Evolutionary conservation across 768 basidiomycete genomes (phyloP).

Genomic region (Chalciporus sphaerocephalus): DNA sequence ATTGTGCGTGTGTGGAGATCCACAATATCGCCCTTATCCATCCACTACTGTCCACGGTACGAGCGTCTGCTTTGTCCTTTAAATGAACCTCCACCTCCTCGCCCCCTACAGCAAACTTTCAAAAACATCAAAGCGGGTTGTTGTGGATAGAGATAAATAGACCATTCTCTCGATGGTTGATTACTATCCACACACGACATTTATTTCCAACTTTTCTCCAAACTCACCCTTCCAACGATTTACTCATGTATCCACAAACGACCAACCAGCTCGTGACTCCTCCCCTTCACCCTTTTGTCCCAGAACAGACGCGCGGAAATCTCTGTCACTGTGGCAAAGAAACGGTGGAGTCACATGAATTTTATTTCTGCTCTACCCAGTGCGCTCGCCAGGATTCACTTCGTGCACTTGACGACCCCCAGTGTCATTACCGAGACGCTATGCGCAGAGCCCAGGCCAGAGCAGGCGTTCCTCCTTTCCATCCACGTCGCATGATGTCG

Average conservation of each 20-base stretch:
- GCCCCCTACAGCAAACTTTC: slow-evolving; percentile 5
- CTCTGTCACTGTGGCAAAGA: slow-evolving; percentile 25
- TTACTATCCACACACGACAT: not conserved
- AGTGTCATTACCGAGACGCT: slow-evolving; percentile 26
- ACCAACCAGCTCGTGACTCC: slow-evolving; percentile 4
- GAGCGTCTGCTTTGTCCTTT: slow-evolving; percentile 10
- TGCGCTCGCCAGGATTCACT: slow-evolving; percentile 29
- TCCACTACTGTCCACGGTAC: not conserved
- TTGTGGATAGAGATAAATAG: slow-evolving; percentile 13
- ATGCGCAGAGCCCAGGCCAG: slow-evolving; percentile 14
- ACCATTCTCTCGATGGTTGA: no score
- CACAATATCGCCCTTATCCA: not conserved
- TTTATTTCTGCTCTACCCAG: slow-evolving; percentile 25
- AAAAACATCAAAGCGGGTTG: slow-evolving; percentile 6
- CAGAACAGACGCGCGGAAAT: slow-evolving; percentile 4
- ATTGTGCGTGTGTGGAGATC: not conserved
- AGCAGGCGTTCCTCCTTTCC: slow-evolving; percentile 1
- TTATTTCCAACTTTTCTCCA: not conserved
- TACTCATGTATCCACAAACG: not conserved
- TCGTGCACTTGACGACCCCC: slow-evolving; percentile 17
- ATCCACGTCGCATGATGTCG: slow-evolving; percentile 13
- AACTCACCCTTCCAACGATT: not conserved
- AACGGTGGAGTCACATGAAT: slow-evolving; percentile 24
- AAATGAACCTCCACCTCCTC: not conserved
- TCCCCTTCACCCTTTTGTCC: slow-evolving; percentile 9